Base-by-base conservation (phyloP, 2,329 filamentous ascomycete genomes). In the Colletotrichum truncatum region DNA sequence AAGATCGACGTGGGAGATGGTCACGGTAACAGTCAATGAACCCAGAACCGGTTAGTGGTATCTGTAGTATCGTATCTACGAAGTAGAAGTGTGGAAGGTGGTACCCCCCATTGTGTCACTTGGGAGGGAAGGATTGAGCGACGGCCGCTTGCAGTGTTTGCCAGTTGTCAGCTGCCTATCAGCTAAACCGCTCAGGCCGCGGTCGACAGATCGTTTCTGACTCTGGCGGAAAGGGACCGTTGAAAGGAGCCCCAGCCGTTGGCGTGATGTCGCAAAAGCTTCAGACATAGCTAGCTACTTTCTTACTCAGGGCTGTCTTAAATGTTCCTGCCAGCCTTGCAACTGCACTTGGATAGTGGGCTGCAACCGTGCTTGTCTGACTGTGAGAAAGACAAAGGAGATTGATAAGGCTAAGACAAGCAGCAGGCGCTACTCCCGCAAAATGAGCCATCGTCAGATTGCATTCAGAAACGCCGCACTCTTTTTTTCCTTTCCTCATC, bases 401-500 rank as follows among this genome's bases (percentile, higher is more conserved):
- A 53, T 56, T 65, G 49, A 65, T 43, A 45, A 30, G 34, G 48
- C 36, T 52, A 62, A 62, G 49, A 56, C 62, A 63, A 30, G 32
- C 21, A 55, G 45, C 32, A 12, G 63, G n/a, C 48, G 53, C 51
- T 38, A 65, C 57, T 18, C 45, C 26, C 25, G 21, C 28, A 46
- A 16, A 18, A 30, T 38, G 11, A 45, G 57, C 57, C 49, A 21
- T 52, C 43, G 51, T 21, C 36, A 62, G 51, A 62, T 39, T 63
- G 63, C 63, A 30, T 56, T 65, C 36, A 51, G 57, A 18, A 52
- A 32, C 26, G 36, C 32, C 39, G 34, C 39, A 38, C 16, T 16
- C 55, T 46, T 21, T 23, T 65, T 57, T 55, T 65, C 63, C 56
- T 16, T 62, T 46, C 26, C 18, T 65, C 62, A 63, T 65, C 63